A percentile compares a stretch with the other conserved stretches of the same genome.
Conservation (phyloP, 169 alveolate genomes). For the Plasmodium gallinaceum region DNA sequence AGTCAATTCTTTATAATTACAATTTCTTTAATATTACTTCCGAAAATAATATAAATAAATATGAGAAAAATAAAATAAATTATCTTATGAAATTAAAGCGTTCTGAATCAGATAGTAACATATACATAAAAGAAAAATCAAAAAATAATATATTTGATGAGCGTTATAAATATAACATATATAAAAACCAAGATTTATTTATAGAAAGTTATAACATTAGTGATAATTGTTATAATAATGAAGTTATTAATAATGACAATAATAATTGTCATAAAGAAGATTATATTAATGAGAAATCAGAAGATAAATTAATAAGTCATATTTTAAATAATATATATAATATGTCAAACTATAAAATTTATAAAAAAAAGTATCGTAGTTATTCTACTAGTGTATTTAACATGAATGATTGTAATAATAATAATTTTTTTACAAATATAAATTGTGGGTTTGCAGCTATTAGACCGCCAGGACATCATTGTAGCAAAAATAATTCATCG, state of each 20-base stretch:
- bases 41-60: background rate
- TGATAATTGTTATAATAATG: background rate
- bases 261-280: background rate
- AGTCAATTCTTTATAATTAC: slow-evolving; percentile 49
- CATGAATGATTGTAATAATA: slow-evolving; percentile 21
- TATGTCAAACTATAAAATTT: background rate
- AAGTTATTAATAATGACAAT: background rate
- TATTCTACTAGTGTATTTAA: slow-evolving; percentile 47
- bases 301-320: background rate
- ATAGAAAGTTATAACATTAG: background rate
- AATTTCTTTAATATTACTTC: slow-evolving; percentile 31
- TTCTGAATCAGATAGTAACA: slow-evolving; percentile 38
- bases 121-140: background rate
- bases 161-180: background rate
- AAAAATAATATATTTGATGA: background rate
- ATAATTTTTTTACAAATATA: slow-evolving; percentile 22
- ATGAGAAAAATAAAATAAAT: slow-evolving; percentile 7
- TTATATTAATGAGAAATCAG: background rate
- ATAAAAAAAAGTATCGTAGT: slow-evolving; percentile 31
- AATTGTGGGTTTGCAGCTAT: slow-evolving; percentile 85
- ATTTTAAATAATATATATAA: background rate
- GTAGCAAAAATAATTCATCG: slow-evolving; percentile 79
- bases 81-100: slow-evolving; percentile 21
- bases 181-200: background rate
- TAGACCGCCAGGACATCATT: slow-evolving; percentile 88